phyloP scores from a whole-genome alignment of 805 yeast genomes.

The Candida oleophila region DNA sequence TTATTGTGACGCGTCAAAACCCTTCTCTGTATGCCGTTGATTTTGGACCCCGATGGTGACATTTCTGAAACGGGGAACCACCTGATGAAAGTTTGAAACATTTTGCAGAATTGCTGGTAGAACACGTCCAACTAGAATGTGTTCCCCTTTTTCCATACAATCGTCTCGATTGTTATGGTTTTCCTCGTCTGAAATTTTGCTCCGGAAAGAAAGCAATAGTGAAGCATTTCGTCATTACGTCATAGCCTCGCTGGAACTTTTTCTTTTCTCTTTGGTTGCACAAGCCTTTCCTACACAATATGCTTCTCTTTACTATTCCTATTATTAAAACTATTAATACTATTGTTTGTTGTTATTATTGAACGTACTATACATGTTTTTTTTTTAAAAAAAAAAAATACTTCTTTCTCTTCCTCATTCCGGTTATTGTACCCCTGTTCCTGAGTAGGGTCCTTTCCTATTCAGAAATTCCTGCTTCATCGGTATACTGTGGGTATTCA shows the following conservation, averaged over 20 bases:
- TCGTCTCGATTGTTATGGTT: not conserved
- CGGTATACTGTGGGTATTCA: constrained; percentile 18
- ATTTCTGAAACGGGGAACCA: not conserved
- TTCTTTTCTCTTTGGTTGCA: not conserved
- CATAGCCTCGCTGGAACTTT: not conserved
- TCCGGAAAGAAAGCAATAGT: no score
- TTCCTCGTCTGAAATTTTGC: no score
- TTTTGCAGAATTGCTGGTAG: no score
- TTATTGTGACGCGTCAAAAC: not conserved
- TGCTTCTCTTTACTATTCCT: not conserved
- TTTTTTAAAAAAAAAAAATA: no score
- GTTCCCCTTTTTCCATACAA: no score
- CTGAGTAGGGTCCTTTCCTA: constrained; percentile 5
- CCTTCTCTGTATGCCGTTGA: no score
- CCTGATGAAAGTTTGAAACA: not conserved
- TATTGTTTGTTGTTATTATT: not conserved
- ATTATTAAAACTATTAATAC: not conserved
- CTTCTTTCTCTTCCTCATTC: no score
- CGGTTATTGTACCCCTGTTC: not conserved
- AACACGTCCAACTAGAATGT: no score
- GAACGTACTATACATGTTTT: not conserved
- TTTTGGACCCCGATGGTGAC: no score
- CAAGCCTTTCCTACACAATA: not conserved
- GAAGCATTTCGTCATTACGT: not conserved
- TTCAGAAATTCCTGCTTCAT: constrained; percentile 24